Evolutionary conservation across 495 filamentous ascomycete genomes (phyloP).

Genomic region (Trichocladium uniseriatum): DNA sequence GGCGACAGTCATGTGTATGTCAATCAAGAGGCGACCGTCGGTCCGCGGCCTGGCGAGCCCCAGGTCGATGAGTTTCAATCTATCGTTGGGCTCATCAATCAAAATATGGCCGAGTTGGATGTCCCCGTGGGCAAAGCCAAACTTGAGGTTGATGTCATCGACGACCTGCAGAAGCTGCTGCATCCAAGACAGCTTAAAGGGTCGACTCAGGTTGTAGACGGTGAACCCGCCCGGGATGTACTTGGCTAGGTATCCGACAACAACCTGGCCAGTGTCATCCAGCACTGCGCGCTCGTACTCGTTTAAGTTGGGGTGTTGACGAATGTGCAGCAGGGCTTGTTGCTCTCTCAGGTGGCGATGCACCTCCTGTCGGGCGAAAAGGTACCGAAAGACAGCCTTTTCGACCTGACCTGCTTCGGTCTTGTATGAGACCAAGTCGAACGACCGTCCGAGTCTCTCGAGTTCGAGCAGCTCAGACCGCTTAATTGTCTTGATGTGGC

Average conservation of each 20-base stretch:
- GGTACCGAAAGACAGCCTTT: neutral
- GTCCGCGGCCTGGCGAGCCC: neutral
- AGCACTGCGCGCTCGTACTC: neutral
- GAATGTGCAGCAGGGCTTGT: neutral
- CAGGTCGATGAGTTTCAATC: conserved; percentile 1
- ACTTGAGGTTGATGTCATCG: conserved; percentile 7
- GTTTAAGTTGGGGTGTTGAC: neutral
- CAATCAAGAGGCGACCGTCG: neutral
- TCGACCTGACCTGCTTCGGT: neutral
- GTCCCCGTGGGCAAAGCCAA: conserved; percentile 8
- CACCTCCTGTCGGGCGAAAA: neutral
- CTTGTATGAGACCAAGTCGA: neutral
- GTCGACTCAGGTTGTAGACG: neutral
- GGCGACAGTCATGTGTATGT: neutral
- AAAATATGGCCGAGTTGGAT: conserved; percentile 3
- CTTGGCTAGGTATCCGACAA: neutral
- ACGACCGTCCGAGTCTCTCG: neutral
- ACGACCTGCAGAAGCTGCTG: conserved; percentile 4
- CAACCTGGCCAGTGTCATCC: neutral
- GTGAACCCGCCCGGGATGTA: neutral
- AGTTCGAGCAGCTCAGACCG: neutral
- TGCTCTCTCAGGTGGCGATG: neutral
- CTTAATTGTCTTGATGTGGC: neutral
- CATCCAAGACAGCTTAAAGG: conserved; percentile 8
- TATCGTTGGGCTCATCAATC: conserved; percentile 7